Evolutionary conservation across 441 rosid species (phyloP), one percentile per base, ranked within the genome.

Genomic region (Populus tomentosa): DNA sequence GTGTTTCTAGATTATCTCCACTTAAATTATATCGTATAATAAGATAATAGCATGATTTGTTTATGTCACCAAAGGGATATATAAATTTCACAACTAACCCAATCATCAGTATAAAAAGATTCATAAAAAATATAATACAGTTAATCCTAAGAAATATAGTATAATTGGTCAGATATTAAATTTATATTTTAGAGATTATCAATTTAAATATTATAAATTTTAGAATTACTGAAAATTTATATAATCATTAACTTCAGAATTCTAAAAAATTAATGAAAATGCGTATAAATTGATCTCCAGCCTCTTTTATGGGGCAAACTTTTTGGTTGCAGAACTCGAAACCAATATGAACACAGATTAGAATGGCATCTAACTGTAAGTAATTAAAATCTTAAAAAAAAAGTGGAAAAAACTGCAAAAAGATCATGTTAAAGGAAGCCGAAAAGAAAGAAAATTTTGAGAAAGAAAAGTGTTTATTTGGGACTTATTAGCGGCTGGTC

Each of bases 221-320:
- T 0, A 33, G 0, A 0, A 1, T 6, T 5, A 33, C 1, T 6
- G 0, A 1, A 33, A 6, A 0, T 1, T 33, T 6, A 33, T 0
- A 33, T 6, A 0, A 0, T 33, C 0, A 1, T 33, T 32, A 32
- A 32, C 0, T 32, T 32, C 0, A 32, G 0, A 0, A 0, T 32
- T 0, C 4, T 0, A 32, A 0, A 0, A 4, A 5, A 32, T 32
- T 5, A 32, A 0, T 5, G 0, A 0, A 0, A 0, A 0, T 0
- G 6, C 33, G 0, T 0, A 4, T 32, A 32, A 32, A 32, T 4
- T 30, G 0, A 0, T n/a, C 0, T 0, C 5, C n/a, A 5, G 6
- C 33, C 33, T 32, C 5, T 1, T 32, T 32, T 5, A 1, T 5
- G 33, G 20, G 59, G 2, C 5, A 50, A 6, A 18, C 21, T 18